Base-by-base conservation (phyloP, 2,329 filamentous ascomycete species). In the Apiospora marii region DNA sequence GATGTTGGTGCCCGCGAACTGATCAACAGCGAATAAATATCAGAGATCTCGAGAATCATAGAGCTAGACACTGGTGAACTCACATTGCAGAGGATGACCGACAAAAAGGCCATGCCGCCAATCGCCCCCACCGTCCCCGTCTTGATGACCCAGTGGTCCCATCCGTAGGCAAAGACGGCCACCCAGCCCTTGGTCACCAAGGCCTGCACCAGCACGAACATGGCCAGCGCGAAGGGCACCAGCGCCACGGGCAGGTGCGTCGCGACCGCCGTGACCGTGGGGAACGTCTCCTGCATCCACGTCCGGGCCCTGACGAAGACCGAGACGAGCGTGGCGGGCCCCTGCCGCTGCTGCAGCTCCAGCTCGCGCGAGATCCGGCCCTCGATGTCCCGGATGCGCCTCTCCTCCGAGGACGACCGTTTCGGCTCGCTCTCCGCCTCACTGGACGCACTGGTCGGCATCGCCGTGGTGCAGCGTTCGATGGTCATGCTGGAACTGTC, bases 1-100 rank as follows among this genome's bases (percentile, higher is more conserved):
- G 70, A 94, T 94, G 75, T 94, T 94, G 1, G 92, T 94, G 24
- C 92, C 92, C 0, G 92, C 91, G 76, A 94, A 94, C 91, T 94
- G 13, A 8, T 13, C 8, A 22, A 51, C 10, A 6, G 7, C 67
- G 58, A 44, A 14, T 49, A 30, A 53, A n/a, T 27, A 68, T 48
- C 16, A 19, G 6, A 13, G 13, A 43, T n/a, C 12, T 67, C 10
- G 34, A 13, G 34, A 13, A 43, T n/a, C 34, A 24, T n/a, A n/a
- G n/a, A n/a, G n/a, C n/a, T n/a, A n/a, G n/a, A n/a, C n/a, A n/a
- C n/a, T n/a, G n/a, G n/a, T 58, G 69, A 68, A 87, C 91, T 85
- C 79, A 93, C 92, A 74, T 94, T 94, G 82, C 91, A 93, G 0
- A 94, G 80, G 14, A 94, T 85, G 0, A 93, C 91, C 0, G 91